Conservation (phyloP, 78 protist genomes). For the Dictyostelium capitatum region DNA sequence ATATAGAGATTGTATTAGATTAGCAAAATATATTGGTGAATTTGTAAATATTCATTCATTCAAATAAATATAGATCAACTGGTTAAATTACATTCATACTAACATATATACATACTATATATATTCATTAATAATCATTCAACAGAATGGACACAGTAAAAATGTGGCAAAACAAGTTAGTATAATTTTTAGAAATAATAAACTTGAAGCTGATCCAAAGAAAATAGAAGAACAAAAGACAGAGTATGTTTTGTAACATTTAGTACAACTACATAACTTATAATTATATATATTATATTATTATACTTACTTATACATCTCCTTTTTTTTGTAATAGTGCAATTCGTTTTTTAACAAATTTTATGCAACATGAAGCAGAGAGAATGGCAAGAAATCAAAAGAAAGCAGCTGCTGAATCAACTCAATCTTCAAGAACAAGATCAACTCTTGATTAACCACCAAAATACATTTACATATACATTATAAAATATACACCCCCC, state of each 20-base stretch:
- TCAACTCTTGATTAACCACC: conserved; percentile 25
- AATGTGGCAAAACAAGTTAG: conserved; percentile 22
- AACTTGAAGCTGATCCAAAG: conserved; percentile 27
- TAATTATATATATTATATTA: no score
- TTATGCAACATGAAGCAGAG: conserved; percentile 79
- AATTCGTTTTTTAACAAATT: conserved; percentile 54
- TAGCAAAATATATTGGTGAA: conserved; percentile 66
- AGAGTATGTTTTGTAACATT: conserved; percentile 29
- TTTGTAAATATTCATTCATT: conserved; percentile 13
- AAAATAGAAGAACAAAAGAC: conserved; percentile 69
- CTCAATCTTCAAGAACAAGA: background rate
- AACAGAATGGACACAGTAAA: conserved; percentile 59
- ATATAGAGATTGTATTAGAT: conserved; percentile 72
- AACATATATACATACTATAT: background rate
- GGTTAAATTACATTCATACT: background rate
- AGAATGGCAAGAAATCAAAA: conserved; percentile 26
- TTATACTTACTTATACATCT: background rate
- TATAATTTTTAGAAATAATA: conserved; percentile 25
- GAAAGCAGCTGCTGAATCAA: background rate
- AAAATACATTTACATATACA: background rate
- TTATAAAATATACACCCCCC: background rate
- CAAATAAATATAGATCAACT: background rate
- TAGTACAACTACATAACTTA: background rate
- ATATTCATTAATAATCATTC: no score
- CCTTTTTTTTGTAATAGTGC: conserved; percentile 24